Percentiles rank a stretch among this genome's conserved stretches.
Evolutionary conservation across 495 filamentous ascomycete species (phyloP).

Genomic region (Monascus purpureus): DNA sequence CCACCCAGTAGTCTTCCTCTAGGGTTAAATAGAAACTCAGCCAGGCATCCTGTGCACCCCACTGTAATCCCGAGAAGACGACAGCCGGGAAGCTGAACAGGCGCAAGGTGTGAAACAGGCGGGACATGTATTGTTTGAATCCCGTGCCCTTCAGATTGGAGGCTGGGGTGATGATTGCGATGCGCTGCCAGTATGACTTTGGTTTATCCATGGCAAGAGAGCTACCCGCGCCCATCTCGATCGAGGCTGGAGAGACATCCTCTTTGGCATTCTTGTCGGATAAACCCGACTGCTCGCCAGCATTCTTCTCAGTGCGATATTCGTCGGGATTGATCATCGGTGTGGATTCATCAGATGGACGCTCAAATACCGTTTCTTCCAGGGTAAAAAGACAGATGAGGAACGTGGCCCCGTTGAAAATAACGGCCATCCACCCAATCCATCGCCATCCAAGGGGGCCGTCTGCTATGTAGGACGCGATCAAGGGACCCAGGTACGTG

Average conservation of each 20-base stretch:
- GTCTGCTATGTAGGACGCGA: constrained; percentile 15
- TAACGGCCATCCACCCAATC: constrained; percentile 18
- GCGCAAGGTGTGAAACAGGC: constrained; percentile 13
- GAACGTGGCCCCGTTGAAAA: constrained; percentile 12
- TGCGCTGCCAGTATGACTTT: constrained; percentile 14
- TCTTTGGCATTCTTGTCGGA: neutral
- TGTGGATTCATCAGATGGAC: neutral
- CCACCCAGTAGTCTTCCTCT: constrained; percentile 19
- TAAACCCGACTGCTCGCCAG: no score
- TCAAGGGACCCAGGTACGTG: constrained; percentile 17
- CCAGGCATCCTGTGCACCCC: constrained; percentile 25
- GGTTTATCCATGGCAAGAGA: no score
- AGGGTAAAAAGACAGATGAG: constrained; percentile 12
- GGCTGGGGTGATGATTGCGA: constrained; percentile 16
- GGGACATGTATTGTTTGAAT: constrained; percentile 13
- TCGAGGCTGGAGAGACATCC: neutral
- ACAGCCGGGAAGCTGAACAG: constrained; percentile 22
- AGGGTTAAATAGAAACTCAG: constrained; percentile 23
- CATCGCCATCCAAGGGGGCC: constrained; percentile 13
- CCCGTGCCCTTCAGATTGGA: constrained; percentile 12
- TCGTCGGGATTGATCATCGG: neutral
- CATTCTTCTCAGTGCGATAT: neutral
- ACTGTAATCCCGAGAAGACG: constrained; percentile 18
- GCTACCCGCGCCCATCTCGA: no score
- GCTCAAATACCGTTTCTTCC: constrained; percentile 17